Base-by-base conservation (phyloP, 1,139 yeast genomes). In the Taphrina populina region DNA sequence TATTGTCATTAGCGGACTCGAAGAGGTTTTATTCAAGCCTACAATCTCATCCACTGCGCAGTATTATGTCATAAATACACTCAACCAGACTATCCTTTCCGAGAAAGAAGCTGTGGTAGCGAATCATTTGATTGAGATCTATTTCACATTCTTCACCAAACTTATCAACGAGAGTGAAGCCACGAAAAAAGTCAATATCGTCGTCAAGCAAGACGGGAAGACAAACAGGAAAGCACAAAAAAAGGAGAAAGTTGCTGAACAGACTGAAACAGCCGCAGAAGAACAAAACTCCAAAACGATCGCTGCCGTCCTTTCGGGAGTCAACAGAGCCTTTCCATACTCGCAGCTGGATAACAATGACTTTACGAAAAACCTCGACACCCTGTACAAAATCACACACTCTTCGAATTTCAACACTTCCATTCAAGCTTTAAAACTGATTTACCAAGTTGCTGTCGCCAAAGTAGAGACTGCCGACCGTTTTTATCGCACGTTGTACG, bases 311-410 rank as follows among this genome's bases (percentile, higher is more conserved):
- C 79, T 92, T 62, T 88, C 98, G 1, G 99, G 99, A 62, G 79
- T 92, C 60, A 94, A 94, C 69, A 84, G 99, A 72, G 94, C 98
- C 0, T 90, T 87, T 76, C 97, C 98, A 58, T 92, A 87, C 68
- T 83, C 96, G 1, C 77, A 80, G 60, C 75, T 94, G 58, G 85
- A 95, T 6, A 76, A 81, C 52, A 82, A 81, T 19, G 78, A 81
- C 6, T 90, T 87, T 69, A 81, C 82, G 62, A 75, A 77, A 61
- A 97, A 94, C 71, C 75, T 90, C 66, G 83, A 88, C 65, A 84
- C 95, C 0, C 73, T 92, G 58, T 94, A 84, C 75, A 81, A 81
- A 66, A 90, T 92, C 66, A 90, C 97, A 2, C 97, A 92, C 69
- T 84, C 96, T 20, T 81, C 95, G 26, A 94, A 94, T 69, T 90